Base-by-base conservation (phyloP, 768 basidiomycete genomes). In the Amanita jacksonii region DNA sequence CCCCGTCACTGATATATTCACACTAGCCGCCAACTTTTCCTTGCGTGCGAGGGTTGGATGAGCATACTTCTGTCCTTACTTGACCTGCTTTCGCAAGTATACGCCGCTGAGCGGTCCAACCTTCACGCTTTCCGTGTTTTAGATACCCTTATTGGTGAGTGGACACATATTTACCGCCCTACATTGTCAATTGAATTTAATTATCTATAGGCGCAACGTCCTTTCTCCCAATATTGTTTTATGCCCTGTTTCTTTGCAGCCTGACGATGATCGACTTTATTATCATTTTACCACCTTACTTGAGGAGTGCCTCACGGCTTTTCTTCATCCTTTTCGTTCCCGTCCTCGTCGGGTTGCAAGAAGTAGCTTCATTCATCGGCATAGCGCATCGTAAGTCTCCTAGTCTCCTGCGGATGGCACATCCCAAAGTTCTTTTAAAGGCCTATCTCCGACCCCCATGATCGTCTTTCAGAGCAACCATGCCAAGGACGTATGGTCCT, bases 341-440 rank as follows among this genome's bases (percentile, higher is more conserved):
- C 8, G 55, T 69, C 23, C 69, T 79, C 38, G 47, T 80, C 45
- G 59, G 64, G 8, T 57, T 72, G 50, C 81, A 80, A 54, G 76
- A 77, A 48, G 56, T 81, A 10, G 74, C 75, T 8, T 83, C 85
- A 2, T 81, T 88, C 52, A 51, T 79, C 19, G 79, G 79, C 33
- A 65, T 77, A 23, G 60, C 65, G 8, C 70, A 76, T 39, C 58
- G 85, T 84, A 52, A 52, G 73, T 65, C n/a, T n/a, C 35, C 20
- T 37, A 13, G 7, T 45, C 22, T 20, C 27, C 13, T n/a, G 15
- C 16, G 15, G 45, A 19, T 34, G 38, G 19, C 12, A 19, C n/a
- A 22, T 8, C 9, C 48, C 39, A n/a, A 12, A 24, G 24, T 9
- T 6, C 13, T 12, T 33, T 16, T 50, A 7, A 31, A 45, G 22